These are phyloP conservation scores for Porpolomopsis calyptriformis DNA, from an alignment of 768 basidiomycete genomes.

Conservation along the genomic window DNA sequence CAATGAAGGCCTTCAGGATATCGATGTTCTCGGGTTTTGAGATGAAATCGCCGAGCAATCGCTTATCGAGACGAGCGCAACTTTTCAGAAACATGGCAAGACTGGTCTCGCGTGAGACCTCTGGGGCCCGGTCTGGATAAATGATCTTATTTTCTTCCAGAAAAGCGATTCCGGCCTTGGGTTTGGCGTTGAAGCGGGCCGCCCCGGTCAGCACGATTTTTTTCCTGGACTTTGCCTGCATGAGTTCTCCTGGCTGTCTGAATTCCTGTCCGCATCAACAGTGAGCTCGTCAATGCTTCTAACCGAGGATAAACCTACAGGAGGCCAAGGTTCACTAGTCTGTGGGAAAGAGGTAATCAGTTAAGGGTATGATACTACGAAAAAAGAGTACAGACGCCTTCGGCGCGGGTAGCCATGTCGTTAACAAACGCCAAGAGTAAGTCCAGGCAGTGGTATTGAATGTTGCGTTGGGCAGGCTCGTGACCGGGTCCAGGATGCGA, in stretches of 20 bases:
- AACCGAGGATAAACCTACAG: slow-evolving; percentile 33
- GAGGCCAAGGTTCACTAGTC: slow-evolving; percentile 48
- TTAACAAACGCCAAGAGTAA: slow-evolving; percentile 78
- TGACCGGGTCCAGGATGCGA: slow-evolving; percentile 44
- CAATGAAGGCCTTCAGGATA: slow-evolving; percentile 77
- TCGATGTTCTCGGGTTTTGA: slow-evolving; percentile 82
- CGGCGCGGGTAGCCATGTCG: slow-evolving; percentile 66
- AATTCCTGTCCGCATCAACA: slow-evolving; percentile 33
- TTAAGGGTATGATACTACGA: slow-evolving; percentile 6
- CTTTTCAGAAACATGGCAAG: slow-evolving; percentile 82
- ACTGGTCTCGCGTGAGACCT: slow-evolving; percentile 48
- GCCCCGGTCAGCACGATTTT: slow-evolving; percentile 77
- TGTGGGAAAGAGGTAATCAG: slow-evolving; percentile 14
- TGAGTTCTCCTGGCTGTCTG: slow-evolving; percentile 45
- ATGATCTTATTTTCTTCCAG: slow-evolving; percentile 91
- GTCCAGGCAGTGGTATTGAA: slow-evolving; percentile 83
- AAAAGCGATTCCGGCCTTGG: slow-evolving; percentile 82
- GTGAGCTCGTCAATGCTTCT: background rate
- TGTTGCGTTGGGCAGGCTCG: slow-evolving; percentile 60
- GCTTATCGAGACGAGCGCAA: slow-evolving; percentile 82
- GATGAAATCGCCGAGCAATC: slow-evolving; percentile 85
- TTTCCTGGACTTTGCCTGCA: slow-evolving; percentile 72
- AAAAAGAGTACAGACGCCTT: slow-evolving; percentile 27
- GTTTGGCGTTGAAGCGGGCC: slow-evolving; percentile 82
- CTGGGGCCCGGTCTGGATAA: slow-evolving; percentile 49